Evolutionary conservation across 2,329 filamentous ascomycete genomes (phyloP).

Genomic region (Calonectria fujianensis): DNA sequence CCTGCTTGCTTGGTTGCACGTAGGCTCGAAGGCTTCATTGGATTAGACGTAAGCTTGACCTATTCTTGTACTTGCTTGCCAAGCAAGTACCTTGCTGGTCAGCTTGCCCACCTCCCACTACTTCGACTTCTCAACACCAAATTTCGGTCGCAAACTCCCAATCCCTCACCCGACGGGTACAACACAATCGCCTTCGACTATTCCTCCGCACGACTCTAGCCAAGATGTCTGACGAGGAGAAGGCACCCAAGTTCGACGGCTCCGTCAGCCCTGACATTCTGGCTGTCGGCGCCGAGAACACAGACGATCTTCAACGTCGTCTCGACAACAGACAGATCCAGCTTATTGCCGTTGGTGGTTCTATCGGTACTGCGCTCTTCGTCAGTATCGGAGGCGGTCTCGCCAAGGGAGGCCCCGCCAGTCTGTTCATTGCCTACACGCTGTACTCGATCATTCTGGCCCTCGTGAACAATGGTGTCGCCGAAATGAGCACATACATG

Average conservation of each 20-base stretch:
- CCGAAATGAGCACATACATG: constrained; percentile 79
- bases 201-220: background rate
- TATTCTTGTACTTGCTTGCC: constrained; percentile 34
- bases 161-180: constrained; percentile 8
- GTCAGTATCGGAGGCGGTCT: constrained; percentile 76
- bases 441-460: constrained; percentile 74
- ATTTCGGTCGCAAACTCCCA: constrained; percentile 30
- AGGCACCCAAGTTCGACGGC: constrained; percentile 54
- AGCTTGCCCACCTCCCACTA: background rate
- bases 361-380: constrained; percentile 76
- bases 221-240: constrained; percentile 53
- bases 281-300: constrained; percentile 55
- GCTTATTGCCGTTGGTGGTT: constrained; percentile 75
- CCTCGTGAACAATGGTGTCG: constrained; percentile 79
- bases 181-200: background rate
- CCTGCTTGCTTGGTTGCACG: constrained; percentile 52
- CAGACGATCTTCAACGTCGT: constrained; percentile 66
- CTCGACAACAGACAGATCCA: constrained; percentile 75
- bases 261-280: constrained; percentile 53
- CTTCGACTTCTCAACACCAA: constrained; percentile 8
- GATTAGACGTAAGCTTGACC: constrained; percentile 38
- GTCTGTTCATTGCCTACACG: constrained; percentile 75
- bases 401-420: constrained; percentile 65
- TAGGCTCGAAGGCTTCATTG: constrained; percentile 45
- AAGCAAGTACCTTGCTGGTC: constrained; percentile 7